Conservation (phyloP, 768 basidiomycete species). For the Vararia minispora region DNA sequence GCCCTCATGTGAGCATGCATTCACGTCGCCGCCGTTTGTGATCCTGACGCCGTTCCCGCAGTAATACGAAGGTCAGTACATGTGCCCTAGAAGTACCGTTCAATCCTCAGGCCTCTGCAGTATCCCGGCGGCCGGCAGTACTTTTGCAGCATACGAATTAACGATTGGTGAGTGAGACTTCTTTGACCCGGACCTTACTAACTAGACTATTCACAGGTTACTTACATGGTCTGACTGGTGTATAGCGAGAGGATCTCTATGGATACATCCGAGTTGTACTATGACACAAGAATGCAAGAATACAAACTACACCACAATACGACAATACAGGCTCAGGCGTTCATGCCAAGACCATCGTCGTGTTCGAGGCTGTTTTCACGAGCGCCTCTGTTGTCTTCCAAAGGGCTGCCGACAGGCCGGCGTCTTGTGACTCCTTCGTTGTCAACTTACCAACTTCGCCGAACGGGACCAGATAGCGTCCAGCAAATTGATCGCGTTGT, state of each 20-base stretch:
- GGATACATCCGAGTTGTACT: no score
- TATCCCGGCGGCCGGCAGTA: constrained; percentile 85
- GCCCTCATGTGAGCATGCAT: constrained; percentile 51
- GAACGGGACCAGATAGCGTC: constrained; percentile 1
- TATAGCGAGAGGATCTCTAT: no score
- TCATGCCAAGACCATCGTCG: no score
- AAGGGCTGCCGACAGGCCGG: neutral
- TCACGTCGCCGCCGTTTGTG: neutral
- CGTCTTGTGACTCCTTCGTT: neutral
- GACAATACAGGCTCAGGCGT: no score
- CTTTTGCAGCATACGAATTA: constrained; percentile 83
- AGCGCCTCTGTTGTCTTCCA: constrained; percentile 2
- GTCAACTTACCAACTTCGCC: neutral
- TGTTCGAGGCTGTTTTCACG: neutral
- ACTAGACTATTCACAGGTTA: no score
- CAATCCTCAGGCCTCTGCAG: no score
- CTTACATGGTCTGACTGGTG: no score
- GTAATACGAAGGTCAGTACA: constrained; percentile 49
- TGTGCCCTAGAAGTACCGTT: no score
- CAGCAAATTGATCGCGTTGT: neutral
- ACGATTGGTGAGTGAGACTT: constrained; percentile 45
- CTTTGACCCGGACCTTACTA: no score
- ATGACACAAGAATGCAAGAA: no score
- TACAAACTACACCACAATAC: no score
- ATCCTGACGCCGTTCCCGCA: constrained; percentile 17